These are phyloP conservation scores for Dendrobium officinale DNA, from an alignment of 106 monocot genomes.

Conservation along the genomic window DNA sequence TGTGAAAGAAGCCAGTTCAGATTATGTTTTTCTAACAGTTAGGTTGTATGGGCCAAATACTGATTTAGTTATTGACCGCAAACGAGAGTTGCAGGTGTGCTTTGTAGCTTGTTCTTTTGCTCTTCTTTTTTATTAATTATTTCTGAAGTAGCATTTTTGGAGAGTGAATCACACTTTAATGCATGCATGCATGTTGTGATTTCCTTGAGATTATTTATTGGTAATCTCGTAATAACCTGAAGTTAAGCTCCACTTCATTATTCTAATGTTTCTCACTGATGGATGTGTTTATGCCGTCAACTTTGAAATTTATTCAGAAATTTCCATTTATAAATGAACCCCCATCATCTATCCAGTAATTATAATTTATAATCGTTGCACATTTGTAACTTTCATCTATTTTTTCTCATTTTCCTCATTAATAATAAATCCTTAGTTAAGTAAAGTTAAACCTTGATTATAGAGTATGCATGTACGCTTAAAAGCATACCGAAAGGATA, in stretches of 20 bases:
- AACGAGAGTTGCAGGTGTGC: constrained; percentile 73
- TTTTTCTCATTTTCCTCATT: not conserved
- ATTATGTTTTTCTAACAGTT: constrained; percentile 43
- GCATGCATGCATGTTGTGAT: not conserved
- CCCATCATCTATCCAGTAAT: not conserved
- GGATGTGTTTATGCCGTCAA: not conserved
- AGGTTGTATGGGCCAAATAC: constrained; percentile 95
- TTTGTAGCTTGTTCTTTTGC: not conserved
- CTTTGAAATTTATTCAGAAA: not conserved
- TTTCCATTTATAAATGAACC: not conserved
- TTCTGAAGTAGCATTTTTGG: not conserved
- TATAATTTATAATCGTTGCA: not conserved
- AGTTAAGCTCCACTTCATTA: not conserved
- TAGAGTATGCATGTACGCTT: not conserved
- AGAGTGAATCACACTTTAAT: not conserved
- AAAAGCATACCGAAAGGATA: not conserved
- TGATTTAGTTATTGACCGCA: constrained; percentile 88
- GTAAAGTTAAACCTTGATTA: not conserved
- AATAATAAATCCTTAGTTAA: not conserved
- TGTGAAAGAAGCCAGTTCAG: constrained; percentile 41
- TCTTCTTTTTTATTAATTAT: not conserved
- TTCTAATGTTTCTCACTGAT: not conserved
- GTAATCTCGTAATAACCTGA: not conserved
- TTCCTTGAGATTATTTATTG: not conserved
- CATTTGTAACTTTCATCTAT: not conserved